These are phyloP conservation scores for Elongisporangium prolatum DNA, from an alignment of 352 stramenopile species.

Conservation along the genomic window DNA sequence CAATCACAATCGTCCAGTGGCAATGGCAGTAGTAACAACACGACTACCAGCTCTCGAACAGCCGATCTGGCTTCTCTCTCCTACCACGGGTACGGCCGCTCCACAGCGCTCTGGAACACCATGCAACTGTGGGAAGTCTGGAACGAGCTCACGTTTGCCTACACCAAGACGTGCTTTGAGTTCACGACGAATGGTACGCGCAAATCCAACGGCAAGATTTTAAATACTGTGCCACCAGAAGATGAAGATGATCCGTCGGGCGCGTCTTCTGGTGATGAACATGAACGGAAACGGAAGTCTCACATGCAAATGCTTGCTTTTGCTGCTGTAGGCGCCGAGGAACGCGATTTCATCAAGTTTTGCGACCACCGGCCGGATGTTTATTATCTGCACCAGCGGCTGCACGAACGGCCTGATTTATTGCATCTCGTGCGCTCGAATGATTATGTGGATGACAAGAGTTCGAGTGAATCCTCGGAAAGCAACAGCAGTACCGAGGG, in stretches of 20 bases:
- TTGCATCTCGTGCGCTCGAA: slow-evolving; percentile 81
- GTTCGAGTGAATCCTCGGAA: slow-evolving; percentile 51
- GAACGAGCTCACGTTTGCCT: slow-evolving; percentile 77
- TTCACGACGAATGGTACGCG: slow-evolving; percentile 79
- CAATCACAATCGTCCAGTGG: slow-evolving; percentile 1
- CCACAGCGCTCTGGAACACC: slow-evolving; percentile 36
- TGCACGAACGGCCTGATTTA: slow-evolving; percentile 67
- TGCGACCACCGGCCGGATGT: slow-evolving; percentile 69
- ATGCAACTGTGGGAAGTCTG: slow-evolving; percentile 84
- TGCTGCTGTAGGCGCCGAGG: slow-evolving; percentile 51
- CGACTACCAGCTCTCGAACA: slow-evolving; percentile 36
- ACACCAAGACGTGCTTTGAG: slow-evolving; percentile 80
- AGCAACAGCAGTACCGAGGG: slow-evolving; percentile 2
- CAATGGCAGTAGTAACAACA: slow-evolving; percentile 14
- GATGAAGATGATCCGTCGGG: background rate
- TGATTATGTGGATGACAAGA: slow-evolving; percentile 79
- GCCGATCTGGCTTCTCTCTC: slow-evolving; percentile 24
- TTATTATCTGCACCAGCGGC: slow-evolving; percentile 74
- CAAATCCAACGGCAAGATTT: slow-evolving; percentile 32
- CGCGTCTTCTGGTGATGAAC: background rate
- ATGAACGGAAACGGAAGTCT: background rate
- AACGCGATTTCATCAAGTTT: slow-evolving; percentile 78
- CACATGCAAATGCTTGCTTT: slow-evolving; percentile 4
- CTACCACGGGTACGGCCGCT: background rate
- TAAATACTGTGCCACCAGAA: slow-evolving; percentile 17